A percentile compares a stretch with the other conserved stretches of the same genome.
These are phyloP conservation scores for Litsea cubeba DNA, from an alignment of 164 flowering plant genomes.

Conservation along the genomic window DNA sequence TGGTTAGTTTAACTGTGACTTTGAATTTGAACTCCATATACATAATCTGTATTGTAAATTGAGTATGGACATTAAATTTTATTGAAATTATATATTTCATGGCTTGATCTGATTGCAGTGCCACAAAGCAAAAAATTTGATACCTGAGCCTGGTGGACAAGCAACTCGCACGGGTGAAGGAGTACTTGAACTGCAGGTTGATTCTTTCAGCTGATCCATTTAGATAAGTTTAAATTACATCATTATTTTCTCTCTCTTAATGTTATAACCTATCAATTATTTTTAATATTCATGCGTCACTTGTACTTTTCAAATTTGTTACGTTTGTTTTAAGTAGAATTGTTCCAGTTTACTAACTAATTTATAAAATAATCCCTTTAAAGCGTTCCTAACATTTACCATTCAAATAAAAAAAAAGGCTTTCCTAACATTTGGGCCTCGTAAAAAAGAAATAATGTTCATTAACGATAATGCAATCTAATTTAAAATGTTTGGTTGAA, in stretches of 20 bases:
- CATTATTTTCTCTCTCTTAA: background rate
- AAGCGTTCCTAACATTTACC: too few relatives aligned
- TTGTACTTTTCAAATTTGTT: background rate
- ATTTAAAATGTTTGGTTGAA: too few relatives aligned
- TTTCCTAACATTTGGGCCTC: too few relatives aligned
- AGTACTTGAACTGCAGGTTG: slow-evolving; percentile 94
- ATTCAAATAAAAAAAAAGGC: too few relatives aligned
- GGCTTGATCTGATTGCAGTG: slow-evolving; percentile 53
- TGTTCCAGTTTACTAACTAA: too few relatives aligned
- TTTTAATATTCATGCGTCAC: background rate
- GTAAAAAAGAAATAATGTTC: too few relatives aligned
- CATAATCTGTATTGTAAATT: background rate
- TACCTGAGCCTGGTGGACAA: slow-evolving; percentile 94
- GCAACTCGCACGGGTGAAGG: slow-evolving; percentile 97
- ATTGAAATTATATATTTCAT: background rate
- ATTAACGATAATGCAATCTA: too few relatives aligned
- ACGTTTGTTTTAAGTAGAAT: too few relatives aligned
- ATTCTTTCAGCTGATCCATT: slow-evolving; percentile 1
- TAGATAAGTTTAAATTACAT: background rate
- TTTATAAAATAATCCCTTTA: too few relatives aligned
- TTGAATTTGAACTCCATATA: background rate
- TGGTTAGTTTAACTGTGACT: background rate
- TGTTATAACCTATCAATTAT: background rate
- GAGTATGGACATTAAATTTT: background rate
- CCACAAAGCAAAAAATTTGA: slow-evolving; percentile 96